Conservation (phyloP, 2,329 filamentous ascomycete genomes). For the Colletotrichum chlorophyti region DNA sequence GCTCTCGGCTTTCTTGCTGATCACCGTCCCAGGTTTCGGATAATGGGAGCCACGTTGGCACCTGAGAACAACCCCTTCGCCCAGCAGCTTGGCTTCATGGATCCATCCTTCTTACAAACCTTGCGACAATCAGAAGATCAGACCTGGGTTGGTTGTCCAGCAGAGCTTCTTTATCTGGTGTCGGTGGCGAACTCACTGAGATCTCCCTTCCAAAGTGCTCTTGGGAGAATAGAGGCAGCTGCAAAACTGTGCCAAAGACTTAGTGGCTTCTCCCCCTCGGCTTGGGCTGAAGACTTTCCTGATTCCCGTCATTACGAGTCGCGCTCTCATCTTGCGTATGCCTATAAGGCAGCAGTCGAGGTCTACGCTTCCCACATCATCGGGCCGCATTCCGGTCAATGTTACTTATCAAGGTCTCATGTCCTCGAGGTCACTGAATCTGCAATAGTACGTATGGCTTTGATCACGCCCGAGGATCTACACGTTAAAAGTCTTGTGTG, state of each 20-base stretch:
- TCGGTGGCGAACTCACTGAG: slow-evolving; percentile 12
- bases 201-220: background rate
- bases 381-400: background rate
- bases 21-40: background rate
- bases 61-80: background rate
- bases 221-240: background rate
- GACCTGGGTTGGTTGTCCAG: slow-evolving; percentile 23
- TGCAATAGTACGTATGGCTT: slow-evolving; percentile 10
- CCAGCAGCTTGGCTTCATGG: background rate
- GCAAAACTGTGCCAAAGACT: background rate
- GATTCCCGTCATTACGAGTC: background rate
- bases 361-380: slow-evolving; percentile 8
- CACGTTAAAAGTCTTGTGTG: slow-evolving; percentile 24
- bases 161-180: slow-evolving; percentile 14
- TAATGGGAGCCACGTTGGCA: slow-evolving; percentile 16
- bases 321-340: slow-evolving; percentile 12
- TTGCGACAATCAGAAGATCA: slow-evolving; percentile 17
- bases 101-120: background rate
- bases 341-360: slow-evolving; percentile 17
- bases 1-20: background rate
- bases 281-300: slow-evolving; percentile 10
- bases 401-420: background rate
- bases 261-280: background rate
- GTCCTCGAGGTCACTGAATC: background rate
- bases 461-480: slow-evolving; percentile 5